Conservation (phyloP, 148 eudicot genomes). For the Amaranthus palmeri region DNA sequence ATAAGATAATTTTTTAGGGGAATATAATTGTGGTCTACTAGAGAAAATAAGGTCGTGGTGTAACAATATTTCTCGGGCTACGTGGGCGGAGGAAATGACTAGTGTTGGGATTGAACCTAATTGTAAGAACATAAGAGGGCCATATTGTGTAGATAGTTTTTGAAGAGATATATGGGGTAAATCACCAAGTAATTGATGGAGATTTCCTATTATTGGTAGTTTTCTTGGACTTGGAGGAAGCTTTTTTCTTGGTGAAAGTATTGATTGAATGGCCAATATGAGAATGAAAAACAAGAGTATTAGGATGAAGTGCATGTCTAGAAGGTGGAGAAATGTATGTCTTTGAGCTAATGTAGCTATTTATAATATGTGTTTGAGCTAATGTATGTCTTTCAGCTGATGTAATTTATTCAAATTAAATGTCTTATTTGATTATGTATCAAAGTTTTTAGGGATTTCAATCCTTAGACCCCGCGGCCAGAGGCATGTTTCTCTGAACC, state of each 20-base stretch:
- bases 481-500: too few relatives aligned
- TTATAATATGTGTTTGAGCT: too few relatives aligned
- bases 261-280: too few relatives aligned
- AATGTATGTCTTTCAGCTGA: too few relatives aligned
- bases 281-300: too few relatives aligned
- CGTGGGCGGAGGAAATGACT: conserved; percentile 45
- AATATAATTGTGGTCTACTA: conserved; percentile 35
- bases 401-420: too few relatives aligned
- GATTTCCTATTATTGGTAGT: conserved; percentile 46
- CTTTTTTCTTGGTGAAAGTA: neutral
- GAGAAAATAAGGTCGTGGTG: conserved; percentile 42
- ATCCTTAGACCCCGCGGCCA: too few relatives aligned
- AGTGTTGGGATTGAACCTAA: conserved; percentile 49
- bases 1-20: conserved; percentile 34
- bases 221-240: conserved; percentile 50
- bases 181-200: conserved; percentile 40
- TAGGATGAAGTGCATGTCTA: too few relatives aligned
- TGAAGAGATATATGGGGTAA: conserved; percentile 33
- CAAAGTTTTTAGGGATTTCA: too few relatives aligned
- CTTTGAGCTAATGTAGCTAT: too few relatives aligned
- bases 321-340: too few relatives aligned
- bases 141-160: conserved; percentile 29
- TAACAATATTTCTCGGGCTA: conserved; percentile 38
- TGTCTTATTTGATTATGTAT: too few relatives aligned
- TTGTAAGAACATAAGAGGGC: conserved; percentile 45